These are phyloP conservation scores for Cephaloascus fragrans DNA, from an alignment of 805 yeast genomes.

Conservation along the genomic window DNA sequence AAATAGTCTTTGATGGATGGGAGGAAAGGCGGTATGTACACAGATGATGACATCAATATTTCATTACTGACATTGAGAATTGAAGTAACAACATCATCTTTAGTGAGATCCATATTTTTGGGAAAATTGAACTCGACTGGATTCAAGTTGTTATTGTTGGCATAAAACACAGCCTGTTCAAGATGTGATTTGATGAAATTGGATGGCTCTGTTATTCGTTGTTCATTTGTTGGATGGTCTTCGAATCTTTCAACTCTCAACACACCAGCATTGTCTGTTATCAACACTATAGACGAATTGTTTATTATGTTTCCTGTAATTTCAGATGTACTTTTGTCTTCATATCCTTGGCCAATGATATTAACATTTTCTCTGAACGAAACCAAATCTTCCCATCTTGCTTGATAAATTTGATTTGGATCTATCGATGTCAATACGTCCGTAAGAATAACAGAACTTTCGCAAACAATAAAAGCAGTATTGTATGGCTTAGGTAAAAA, in stretches of 20 bases:
- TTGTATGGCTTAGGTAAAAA: constrained; percentile 47
- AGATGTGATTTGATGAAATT: constrained; percentile 56
- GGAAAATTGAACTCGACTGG: constrained; percentile 42
- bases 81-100: constrained; percentile 39
- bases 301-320: constrained; percentile 11
- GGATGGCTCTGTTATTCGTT: constrained; percentile 5
- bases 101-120: constrained; percentile 31
- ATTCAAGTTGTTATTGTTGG: constrained; percentile 20
- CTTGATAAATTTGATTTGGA: constrained; percentile 17
- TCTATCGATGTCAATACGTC: constrained; percentile 39
- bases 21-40: constrained; percentile 43
- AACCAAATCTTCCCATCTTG: constrained; percentile 76
- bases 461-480: constrained; percentile 53
- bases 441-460: constrained; percentile 53
- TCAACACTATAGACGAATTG: constrained; percentile 33
- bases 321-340: constrained; percentile 20
- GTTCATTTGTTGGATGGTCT: constrained; percentile 10
- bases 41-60: constrained; percentile 44
- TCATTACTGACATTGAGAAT: constrained; percentile 41
- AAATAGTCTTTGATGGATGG: constrained; percentile 45
- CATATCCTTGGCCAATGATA: constrained; percentile 53
- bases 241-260: constrained; percentile 44
- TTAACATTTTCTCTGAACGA: constrained; percentile 41
- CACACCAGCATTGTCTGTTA: constrained; percentile 53
- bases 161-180: constrained; percentile 75